Percentiles rank a stretch among this genome's conserved stretches.
Evolutionary conservation across 2,329 filamentous ascomycete species (phyloP).

Genomic region (Huntiella decipiens): DNA sequence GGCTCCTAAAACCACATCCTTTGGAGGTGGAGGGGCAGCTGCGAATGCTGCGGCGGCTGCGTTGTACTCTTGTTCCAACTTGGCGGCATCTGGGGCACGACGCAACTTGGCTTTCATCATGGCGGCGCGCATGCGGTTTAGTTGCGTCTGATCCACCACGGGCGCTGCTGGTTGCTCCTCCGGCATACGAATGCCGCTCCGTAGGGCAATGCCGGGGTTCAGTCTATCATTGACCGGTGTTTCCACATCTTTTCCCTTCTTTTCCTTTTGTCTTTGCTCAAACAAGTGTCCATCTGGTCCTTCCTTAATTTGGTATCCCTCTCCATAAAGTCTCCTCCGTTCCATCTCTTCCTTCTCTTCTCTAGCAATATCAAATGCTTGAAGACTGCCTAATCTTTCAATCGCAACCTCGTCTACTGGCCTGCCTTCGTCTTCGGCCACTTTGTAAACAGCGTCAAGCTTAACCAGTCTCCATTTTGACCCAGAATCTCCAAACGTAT

Average conservation of each 20-base stretch:
- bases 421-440: slow-evolving; percentile 55
- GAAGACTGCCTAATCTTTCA: slow-evolving; percentile 62
- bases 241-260: slow-evolving; percentile 13
- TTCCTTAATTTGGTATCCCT: slow-evolving; percentile 66
- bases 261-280: slow-evolving; percentile 46
- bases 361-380: slow-evolving; percentile 76
- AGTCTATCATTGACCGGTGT: not conserved
- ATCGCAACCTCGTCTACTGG: slow-evolving; percentile 64
- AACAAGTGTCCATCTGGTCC: slow-evolving; percentile 79
- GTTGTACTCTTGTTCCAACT: slow-evolving; percentile 72
- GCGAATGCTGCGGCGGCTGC: slow-evolving; percentile 48
- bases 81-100: slow-evolving; percentile 52
- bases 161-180: slow-evolving; percentile 8
- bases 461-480: slow-evolving; percentile 96
- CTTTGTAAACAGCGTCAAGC: slow-evolving; percentile 65
- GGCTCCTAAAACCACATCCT: slow-evolving; percentile 52
- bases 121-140: slow-evolving; percentile 81
- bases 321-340: slow-evolving; percentile 61
- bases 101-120: slow-evolving; percentile 91
- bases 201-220: not conserved
- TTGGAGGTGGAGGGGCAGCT: slow-evolving; percentile 31
- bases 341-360: slow-evolving; percentile 90
- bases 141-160: slow-evolving; percentile 51
- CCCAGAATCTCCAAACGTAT: slow-evolving; percentile 75
- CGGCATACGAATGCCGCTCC: slow-evolving; percentile 8